Conservation (phyloP, 371 early-diverging fungal genomes). For the Rhizopus delemar region DNA sequence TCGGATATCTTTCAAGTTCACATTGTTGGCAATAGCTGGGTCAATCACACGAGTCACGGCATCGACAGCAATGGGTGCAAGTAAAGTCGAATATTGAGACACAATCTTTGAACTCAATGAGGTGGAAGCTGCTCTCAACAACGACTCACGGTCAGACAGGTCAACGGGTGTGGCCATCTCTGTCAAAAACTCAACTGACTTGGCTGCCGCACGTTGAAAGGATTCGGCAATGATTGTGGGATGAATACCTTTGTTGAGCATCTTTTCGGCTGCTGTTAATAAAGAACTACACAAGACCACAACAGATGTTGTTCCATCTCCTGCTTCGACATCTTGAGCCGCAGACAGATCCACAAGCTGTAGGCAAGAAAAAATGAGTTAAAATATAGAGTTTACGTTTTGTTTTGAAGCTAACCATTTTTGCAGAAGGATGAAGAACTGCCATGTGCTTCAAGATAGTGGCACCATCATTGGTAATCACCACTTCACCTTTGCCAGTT, state of each 20-base stretch:
- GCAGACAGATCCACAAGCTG: conserved; percentile 96
- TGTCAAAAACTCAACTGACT: conserved; percentile 82
- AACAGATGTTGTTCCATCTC: conserved; percentile 99
- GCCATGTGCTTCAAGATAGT: conserved; percentile 99
- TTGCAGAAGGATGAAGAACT: conserved; percentile 97
- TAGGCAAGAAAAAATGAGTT: background rate
- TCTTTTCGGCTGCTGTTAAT: conserved; percentile 87
- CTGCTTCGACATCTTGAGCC: conserved; percentile 99
- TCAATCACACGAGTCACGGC: conserved; percentile 93
- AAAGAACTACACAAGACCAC: conserved; percentile 96
- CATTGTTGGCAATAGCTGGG: conserved; percentile 78
- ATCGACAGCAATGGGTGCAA: conserved; percentile 98
- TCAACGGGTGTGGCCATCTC: conserved; percentile 84
- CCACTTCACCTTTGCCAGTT: conserved; percentile 90
- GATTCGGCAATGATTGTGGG: conserved; percentile 96
- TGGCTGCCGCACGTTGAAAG: conserved; percentile 84
- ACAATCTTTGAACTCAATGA: conserved; percentile 99
- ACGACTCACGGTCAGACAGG: conserved; percentile 83
- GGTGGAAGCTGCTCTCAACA: conserved; percentile 93
- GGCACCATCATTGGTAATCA: conserved; percentile 99
- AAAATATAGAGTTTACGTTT: background rate
- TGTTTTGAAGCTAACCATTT: conserved; percentile 73
- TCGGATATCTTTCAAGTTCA: conserved; percentile 94
- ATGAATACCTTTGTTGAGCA: conserved; percentile 94
- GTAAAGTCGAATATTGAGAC: conserved; percentile 92